Conservation (phyloP, 495 filamentous ascomycete genomes). For the Penicillium mononematosum region DNA sequence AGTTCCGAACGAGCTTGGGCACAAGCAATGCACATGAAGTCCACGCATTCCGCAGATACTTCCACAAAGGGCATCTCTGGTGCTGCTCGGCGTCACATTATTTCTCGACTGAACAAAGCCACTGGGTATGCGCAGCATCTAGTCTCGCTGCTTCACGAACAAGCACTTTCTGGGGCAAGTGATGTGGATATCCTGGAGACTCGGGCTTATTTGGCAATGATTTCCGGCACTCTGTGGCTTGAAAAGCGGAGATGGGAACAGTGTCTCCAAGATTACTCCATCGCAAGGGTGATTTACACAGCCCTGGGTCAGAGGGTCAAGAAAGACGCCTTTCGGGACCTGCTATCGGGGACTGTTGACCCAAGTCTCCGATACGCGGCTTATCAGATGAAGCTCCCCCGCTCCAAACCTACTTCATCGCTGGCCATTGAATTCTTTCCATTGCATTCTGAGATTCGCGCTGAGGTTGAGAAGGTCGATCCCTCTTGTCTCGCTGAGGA, state of each 20-base stretch:
- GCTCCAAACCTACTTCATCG: constrained; percentile 73
- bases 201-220: constrained; percentile 72
- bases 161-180: constrained; percentile 58
- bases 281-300: constrained; percentile 78
- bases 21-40: constrained; percentile 92
- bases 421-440: constrained; percentile 77
- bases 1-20: constrained; percentile 94
- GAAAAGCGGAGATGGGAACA: constrained; percentile 85
- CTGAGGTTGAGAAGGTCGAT: constrained; percentile 69
- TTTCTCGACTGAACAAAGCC: constrained; percentile 81
- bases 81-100: constrained; percentile 77
- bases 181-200: constrained; percentile 79
- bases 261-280: constrained; percentile 72
- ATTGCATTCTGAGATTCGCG: constrained; percentile 58
- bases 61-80: constrained; percentile 71
- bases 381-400: constrained; percentile 81
- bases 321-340: constrained; percentile 78
- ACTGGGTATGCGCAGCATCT: constrained; percentile 66
- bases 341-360: constrained; percentile 81
- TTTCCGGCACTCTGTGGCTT: constrained; percentile 72
- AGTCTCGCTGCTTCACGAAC: constrained; percentile 60
- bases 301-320: constrained; percentile 61
- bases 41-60: constrained; percentile 71
- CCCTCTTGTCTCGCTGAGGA: constrained; percentile 64
- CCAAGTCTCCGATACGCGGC: constrained; percentile 93